Conservation (phyloP, 208 protist genomes). For the Trypanosoma cruzi region DNA sequence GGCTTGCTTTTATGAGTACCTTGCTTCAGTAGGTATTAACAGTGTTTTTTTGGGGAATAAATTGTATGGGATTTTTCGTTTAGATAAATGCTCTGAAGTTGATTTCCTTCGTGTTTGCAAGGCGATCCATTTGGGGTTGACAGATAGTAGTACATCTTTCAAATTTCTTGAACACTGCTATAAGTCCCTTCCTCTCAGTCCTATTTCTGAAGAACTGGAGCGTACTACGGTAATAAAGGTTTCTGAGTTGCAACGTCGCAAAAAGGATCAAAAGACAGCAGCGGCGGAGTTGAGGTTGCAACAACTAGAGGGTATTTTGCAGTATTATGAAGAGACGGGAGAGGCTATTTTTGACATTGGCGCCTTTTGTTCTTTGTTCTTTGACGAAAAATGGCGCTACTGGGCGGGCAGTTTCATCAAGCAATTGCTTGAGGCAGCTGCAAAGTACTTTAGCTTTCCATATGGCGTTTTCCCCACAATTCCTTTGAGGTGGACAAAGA, state of each 20-base stretch:
- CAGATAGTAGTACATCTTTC: slow-evolving; percentile 14
- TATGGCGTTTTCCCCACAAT: slow-evolving; percentile 46
- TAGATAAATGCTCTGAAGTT: slow-evolving; percentile 7
- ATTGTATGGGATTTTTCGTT: slow-evolving; percentile 32
- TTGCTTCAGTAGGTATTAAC: slow-evolving; percentile 35
- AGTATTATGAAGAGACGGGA: slow-evolving; percentile 20
- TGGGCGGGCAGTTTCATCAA: slow-evolving; percentile 45
- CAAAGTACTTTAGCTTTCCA: slow-evolving; percentile 42
- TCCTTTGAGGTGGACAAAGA: slow-evolving; percentile 40
- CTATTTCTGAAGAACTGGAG: slow-evolving; percentile 16
- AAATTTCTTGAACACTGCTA: slow-evolving; percentile 50
- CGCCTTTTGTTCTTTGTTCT: slow-evolving; percentile 35
- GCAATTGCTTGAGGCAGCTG: slow-evolving; percentile 45
- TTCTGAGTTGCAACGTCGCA: not conserved
- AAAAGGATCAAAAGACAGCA: slow-evolving; percentile 14
- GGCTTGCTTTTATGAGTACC: slow-evolving; percentile 37
- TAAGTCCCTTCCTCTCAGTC: slow-evolving; percentile 26
- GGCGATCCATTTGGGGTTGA: slow-evolving; percentile 43
- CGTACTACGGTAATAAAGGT: not conserved
- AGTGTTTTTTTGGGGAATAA: slow-evolving; percentile 26
- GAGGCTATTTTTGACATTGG: slow-evolving; percentile 22
- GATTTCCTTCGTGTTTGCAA: slow-evolving; percentile 46
- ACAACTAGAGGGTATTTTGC: slow-evolving; percentile 28
- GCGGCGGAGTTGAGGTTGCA: slow-evolving; percentile 9
- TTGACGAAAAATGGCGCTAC: slow-evolving; percentile 24